Evolutionary conservation across 129 eudicot species (phyloP).

Genomic region (Ambrosia trifida): DNA sequence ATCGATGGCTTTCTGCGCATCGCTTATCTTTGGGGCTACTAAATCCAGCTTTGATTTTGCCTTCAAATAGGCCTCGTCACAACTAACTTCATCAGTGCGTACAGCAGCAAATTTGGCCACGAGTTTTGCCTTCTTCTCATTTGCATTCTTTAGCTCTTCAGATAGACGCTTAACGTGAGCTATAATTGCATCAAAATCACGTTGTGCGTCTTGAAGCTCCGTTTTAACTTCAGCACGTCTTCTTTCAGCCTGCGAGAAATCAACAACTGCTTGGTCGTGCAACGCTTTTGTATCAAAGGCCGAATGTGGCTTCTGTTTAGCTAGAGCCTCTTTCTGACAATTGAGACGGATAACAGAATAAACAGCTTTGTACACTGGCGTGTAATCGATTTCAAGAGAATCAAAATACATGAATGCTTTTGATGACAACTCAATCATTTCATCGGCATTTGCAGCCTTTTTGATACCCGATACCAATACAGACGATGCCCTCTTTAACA

Average conservation of each 20-base stretch:
- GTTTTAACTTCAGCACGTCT: background rate
- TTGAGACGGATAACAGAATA: slow-evolving; percentile 1
- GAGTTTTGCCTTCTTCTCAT: background rate
- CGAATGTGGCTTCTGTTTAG: background rate
- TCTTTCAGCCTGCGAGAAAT: background rate
- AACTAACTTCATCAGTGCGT: background rate
- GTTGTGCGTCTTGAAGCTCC: background rate
- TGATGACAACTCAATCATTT: background rate
- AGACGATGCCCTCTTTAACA: background rate
- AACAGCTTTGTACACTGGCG: background rate
- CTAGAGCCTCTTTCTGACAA: background rate
- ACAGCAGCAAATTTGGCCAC: background rate
- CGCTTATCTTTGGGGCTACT: background rate
- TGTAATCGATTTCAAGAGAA: background rate
- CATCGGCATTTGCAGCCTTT: background rate
- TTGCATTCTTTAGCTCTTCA: background rate
- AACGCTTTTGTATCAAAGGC: slow-evolving; percentile 3
- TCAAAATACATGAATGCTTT: background rate
- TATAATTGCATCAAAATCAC: background rate
- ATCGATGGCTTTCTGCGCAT: background rate
- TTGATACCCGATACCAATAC: background rate
- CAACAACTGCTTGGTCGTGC: background rate
- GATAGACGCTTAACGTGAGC: background rate
- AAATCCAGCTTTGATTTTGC: background rate
- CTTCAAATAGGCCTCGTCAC: background rate